phyloP scores from a whole-genome alignment of 1,284 basidiomycete genomes.

The Cryptococcus jaspeensis region DNA sequence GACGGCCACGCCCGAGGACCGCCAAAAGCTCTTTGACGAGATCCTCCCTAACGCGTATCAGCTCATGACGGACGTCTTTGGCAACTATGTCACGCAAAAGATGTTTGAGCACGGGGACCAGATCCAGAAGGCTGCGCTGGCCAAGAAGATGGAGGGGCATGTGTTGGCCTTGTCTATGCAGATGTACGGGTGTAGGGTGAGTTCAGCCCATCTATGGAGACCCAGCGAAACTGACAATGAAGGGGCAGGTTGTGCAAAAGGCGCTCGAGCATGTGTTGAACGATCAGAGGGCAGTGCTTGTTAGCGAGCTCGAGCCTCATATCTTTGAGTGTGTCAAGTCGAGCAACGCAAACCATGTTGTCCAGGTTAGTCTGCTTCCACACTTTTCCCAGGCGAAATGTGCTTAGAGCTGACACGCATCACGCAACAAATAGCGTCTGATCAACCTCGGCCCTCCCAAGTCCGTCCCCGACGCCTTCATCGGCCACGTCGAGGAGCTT shows the following conservation, averaged over 20 bases:
- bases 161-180: slow-evolving; percentile 78
- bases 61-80: slow-evolving; percentile 92
- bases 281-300: slow-evolving; percentile 72
- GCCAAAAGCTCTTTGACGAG: slow-evolving; percentile 83
- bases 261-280: slow-evolving; percentile 78
- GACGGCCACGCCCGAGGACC: slow-evolving; percentile 71
- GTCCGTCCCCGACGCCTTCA: slow-evolving; percentile 73
- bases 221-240: not conserved
- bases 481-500: slow-evolving; percentile 77
- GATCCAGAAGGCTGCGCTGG: slow-evolving; percentile 69
- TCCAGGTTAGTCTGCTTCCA: slow-evolving; percentile 50
- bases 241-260: slow-evolving; percentile 55
- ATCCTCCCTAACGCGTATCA: slow-evolving; percentile 77
- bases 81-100: slow-evolving; percentile 96
- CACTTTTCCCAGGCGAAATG: too few species aligned
- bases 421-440: slow-evolving; percentile 52
- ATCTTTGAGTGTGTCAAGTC: slow-evolving; percentile 87
- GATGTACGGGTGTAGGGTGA: slow-evolving; percentile 81
- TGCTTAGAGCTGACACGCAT: not conserved
- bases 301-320: slow-evolving; percentile 76
- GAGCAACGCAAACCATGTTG: slow-evolving; percentile 91
- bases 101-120: slow-evolving; percentile 85
- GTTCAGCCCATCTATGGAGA: slow-evolving; percentile 8
- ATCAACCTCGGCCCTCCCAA: slow-evolving; percentile 76
- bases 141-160: slow-evolving; percentile 74